Evolutionary conservation across 352 stramenopile species (phyloP).

Genomic region (Globisporangium cylindrosporum): DNA sequence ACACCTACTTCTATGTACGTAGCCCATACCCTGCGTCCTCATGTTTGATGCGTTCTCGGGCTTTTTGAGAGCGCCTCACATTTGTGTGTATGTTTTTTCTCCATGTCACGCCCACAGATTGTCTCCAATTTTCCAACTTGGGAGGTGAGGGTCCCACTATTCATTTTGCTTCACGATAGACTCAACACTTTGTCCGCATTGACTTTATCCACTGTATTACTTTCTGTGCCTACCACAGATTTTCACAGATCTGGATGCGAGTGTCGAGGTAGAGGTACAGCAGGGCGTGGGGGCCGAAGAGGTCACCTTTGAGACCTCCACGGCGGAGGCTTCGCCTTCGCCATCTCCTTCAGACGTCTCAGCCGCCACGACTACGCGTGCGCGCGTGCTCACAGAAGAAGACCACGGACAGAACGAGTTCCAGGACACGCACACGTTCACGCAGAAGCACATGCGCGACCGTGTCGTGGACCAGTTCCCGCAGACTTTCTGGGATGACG

Average conservation of each 20-base stretch:
- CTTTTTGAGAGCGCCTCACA: not conserved
- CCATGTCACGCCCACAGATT: not conserved
- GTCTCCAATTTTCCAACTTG: slow-evolving; percentile 15
- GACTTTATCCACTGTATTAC: not conserved
- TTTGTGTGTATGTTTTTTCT: not conserved
- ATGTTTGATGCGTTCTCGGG: not conserved
- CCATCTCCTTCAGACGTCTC: not conserved
- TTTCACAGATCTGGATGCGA: slow-evolving; percentile 48
- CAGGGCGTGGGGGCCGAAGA: slow-evolving; percentile 51
- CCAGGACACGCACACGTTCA: slow-evolving; percentile 45
- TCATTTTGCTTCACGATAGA: not conserved
- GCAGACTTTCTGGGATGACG: slow-evolving; percentile 49
- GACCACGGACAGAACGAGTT: slow-evolving; percentile 58
- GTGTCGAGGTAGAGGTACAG: slow-evolving; percentile 43
- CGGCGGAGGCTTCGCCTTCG: not conserved
- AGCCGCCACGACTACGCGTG: slow-evolving; percentile 10
- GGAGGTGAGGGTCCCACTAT: not conserved
- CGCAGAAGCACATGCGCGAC: slow-evolving; percentile 58
- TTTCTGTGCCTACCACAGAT: slow-evolving; percentile 29
- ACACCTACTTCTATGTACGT: slow-evolving; percentile 64
- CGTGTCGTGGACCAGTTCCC: slow-evolving; percentile 68
- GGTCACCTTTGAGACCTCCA: slow-evolving; percentile 39
- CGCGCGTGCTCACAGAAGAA: slow-evolving; percentile 47
- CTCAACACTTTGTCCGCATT: not conserved
- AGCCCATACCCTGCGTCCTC: not conserved